phyloP scores from a whole-genome alignment of 2,329 filamentous ascomycete species.

The Zymoseptoria crescenta region DNA sequence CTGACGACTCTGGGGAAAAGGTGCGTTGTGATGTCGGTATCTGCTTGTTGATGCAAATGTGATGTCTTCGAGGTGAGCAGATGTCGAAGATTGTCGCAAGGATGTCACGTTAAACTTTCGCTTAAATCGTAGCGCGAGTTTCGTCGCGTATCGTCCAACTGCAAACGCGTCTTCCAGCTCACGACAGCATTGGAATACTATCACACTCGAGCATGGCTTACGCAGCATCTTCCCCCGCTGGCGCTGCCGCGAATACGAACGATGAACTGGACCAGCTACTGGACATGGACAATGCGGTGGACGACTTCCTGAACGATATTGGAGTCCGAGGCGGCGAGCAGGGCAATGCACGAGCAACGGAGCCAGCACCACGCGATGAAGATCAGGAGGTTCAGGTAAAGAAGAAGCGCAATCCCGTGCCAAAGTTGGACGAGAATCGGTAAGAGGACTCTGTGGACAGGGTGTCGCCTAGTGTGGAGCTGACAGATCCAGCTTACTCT shows the following conservation, averaged over 20 bases:
- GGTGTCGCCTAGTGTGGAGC: neutral
- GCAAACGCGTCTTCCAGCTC: neutral
- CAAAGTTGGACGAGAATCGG: constrained; percentile 81
- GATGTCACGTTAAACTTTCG: constrained; percentile 1
- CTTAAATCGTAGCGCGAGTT: constrained; percentile 1
- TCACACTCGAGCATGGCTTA: constrained; percentile 20
- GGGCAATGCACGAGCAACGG: constrained; percentile 33
- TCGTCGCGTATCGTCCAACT: constrained; percentile 4
- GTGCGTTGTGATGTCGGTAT: neutral
- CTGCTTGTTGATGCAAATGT: neutral
- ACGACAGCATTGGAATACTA: neutral
- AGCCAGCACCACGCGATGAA: constrained; percentile 48
- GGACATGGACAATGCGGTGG: constrained; percentile 61
- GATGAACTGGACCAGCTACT: constrained; percentile 61
- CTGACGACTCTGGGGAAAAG: too few relatives aligned
- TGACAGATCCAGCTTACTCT: constrained; percentile 58
- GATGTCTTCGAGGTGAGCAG: neutral
- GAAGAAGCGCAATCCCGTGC: constrained; percentile 66
- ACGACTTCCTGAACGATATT: constrained; percentile 41
- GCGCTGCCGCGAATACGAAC: constrained; percentile 16
- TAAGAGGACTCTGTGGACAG: constrained; percentile 29
- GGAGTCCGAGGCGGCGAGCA: constrained; percentile 24
- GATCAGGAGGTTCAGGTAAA: constrained; percentile 79
- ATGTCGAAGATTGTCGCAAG: neutral
- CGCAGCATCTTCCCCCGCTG: constrained; percentile 18